These are phyloP conservation scores for Geotrichum fermentans DNA, from an alignment of 1,139 yeast species.

Conservation along the genomic window DNA sequence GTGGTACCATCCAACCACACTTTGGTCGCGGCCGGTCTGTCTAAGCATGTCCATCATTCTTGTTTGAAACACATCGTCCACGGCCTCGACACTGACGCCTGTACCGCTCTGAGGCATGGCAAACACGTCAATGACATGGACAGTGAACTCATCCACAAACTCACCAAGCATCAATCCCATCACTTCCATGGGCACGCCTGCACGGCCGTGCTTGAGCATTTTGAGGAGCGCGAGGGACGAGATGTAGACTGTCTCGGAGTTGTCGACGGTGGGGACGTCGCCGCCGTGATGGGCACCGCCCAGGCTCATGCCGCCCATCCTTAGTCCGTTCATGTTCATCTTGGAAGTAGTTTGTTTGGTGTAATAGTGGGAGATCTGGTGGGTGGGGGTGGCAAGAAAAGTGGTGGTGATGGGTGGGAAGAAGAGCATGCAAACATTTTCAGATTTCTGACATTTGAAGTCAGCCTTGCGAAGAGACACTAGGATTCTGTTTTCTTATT, in stretches of 20 bases:
- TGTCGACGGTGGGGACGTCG: slow-evolving; percentile 55
- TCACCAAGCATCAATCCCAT: slow-evolving; percentile 99
- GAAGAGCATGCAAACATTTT: not conserved
- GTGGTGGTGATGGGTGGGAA: not conserved
- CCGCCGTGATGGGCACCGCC: not conserved
- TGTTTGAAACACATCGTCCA: slow-evolving; percentile 97
- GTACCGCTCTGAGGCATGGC: slow-evolving; percentile 98
- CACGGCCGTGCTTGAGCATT: slow-evolving; percentile 97
- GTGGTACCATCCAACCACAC: slow-evolving; percentile 99
- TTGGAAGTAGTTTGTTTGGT: not conserved
- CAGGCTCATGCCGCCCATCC: not conserved
- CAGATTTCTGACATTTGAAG: not conserved
- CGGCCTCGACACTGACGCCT: slow-evolving; percentile 98
- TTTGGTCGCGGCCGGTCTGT: slow-evolving; percentile 97
- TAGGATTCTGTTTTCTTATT: too few relatives aligned
- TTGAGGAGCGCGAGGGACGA: slow-evolving; percentile 91
- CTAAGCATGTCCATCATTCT: slow-evolving; percentile 99
- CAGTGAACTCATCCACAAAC: slow-evolving; percentile 94
- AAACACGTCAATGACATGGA: slow-evolving; percentile 94
- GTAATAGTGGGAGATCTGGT: not conserved
- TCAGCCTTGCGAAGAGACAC: too few relatives aligned
- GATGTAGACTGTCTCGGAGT: slow-evolving; percentile 92
- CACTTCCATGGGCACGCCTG: slow-evolving; percentile 99
- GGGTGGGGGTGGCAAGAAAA: not conserved
- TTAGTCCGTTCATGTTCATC: not conserved